Conservation (phyloP, 2,329 filamentous ascomycete species). For the Epicoccum nigrum region DNA sequence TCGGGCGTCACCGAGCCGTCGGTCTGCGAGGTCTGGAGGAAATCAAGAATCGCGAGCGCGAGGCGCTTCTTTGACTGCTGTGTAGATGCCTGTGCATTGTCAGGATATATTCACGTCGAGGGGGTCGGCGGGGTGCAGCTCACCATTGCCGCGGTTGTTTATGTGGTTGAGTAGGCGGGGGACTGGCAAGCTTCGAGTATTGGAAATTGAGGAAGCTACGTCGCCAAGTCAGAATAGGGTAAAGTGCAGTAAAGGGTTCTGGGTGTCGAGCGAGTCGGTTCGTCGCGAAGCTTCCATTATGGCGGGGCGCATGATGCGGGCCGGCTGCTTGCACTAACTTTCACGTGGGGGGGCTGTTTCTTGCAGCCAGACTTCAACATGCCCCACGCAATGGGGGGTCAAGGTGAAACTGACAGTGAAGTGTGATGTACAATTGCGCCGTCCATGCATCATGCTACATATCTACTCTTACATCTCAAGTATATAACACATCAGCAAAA, state of each 20-base stretch:
- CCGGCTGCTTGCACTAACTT: conserved; percentile 9
- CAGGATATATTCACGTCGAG: conserved; percentile 19
- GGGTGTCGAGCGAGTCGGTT: conserved; percentile 1
- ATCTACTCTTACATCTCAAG: conserved; percentile 35
- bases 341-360: conserved; percentile 8
- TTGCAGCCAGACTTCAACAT: background rate
- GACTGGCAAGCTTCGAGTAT: conserved; percentile 1
- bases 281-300: conserved; percentile 36
- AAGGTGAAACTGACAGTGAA: background rate
- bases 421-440: conserved; percentile 22
- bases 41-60: conserved; percentile 96
- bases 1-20: conserved; percentile 89
- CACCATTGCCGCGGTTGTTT: conserved; percentile 37
- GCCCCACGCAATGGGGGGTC: too few species aligned
- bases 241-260: conserved; percentile 4
- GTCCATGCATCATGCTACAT: conserved; percentile 33
- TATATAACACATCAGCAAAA: conserved; percentile 31
- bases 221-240: background rate
- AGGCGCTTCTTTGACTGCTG: conserved; percentile 76
- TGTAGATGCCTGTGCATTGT: conserved; percentile 44
- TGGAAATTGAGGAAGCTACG: background rate
- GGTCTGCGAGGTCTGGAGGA: conserved; percentile 79
- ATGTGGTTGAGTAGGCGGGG: background rate
- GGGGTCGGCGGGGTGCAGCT: conserved; percentile 20
- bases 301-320: conserved; percentile 4